Evolutionary conservation across 2,329 filamentous ascomycete species (phyloP).

Genomic region (Talaromyces islandicus): DNA sequence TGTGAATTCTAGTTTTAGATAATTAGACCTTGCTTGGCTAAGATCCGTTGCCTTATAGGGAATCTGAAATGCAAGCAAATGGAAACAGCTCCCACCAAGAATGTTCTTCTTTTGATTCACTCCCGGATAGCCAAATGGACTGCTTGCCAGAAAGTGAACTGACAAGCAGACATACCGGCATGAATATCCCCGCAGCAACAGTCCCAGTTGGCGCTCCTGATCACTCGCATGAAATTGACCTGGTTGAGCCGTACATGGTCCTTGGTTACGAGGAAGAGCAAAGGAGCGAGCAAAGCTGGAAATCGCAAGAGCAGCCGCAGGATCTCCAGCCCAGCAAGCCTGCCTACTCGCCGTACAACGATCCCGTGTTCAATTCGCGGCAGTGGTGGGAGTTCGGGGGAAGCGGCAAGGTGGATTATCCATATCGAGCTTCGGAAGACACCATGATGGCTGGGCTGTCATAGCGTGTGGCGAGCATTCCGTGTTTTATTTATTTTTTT

Average conservation of each 20-base stretch:
- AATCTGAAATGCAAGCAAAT: background rate
- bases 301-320: slow-evolving; percentile 1
- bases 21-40: background rate
- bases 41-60: background rate
- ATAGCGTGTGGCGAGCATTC: background rate
- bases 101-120: background rate
- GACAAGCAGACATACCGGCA: background rate
- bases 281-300: background rate
- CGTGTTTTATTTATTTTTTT: too few relatives aligned
- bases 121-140: slow-evolving; percentile 5
- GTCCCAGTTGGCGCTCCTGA: background rate
- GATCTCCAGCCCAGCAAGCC: slow-evolving; percentile 17
- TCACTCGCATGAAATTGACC: background rate
- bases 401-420: slow-evolving; percentile 1
- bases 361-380: slow-evolving; percentile 36
- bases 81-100: background rate
- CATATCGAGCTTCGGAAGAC: background rate
- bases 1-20: background rate
- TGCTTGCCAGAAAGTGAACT: background rate
- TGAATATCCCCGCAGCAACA: too few relatives aligned
- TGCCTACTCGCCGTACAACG: slow-evolving; percentile 31
- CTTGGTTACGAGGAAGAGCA: slow-evolving; percentile 11
- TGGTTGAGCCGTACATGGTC: slow-evolving; percentile 10
- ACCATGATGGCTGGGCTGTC: background rate
- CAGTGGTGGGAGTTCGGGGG: slow-evolving; percentile 33